Percentiles rank a stretch among this genome's conserved stretches.
Conservation (phyloP, 108 stramenopile genomes). For the Aurantiochytrium sp. region DNA sequence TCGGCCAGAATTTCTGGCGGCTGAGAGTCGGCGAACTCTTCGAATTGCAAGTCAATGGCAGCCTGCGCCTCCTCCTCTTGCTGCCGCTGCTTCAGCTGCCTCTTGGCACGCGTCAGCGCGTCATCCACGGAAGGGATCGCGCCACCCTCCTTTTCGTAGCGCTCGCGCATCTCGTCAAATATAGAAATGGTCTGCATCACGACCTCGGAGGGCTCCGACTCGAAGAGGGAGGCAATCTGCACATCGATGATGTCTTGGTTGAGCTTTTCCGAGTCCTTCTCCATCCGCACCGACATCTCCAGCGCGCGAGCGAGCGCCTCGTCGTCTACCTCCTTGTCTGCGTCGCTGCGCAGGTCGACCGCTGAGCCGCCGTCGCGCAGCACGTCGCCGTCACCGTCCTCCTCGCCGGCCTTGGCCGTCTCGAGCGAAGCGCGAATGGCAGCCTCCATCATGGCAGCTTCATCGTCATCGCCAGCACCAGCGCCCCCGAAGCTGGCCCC, state of each 20-base stretch:
- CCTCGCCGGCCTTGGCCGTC: not conserved
- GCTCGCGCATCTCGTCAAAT: not conserved
- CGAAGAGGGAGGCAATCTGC: not conserved
- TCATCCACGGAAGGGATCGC: not conserved
- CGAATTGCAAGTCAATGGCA: not conserved
- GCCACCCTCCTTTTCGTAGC: not conserved
- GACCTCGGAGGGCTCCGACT: not conserved
- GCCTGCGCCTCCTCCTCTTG: not conserved
- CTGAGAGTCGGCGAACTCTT: not conserved
- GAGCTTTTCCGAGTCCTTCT: not conserved
- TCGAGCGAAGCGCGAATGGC: not conserved
- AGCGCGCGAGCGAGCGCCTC: not conserved
- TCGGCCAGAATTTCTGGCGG: not conserved
- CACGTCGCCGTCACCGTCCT: too few species aligned
- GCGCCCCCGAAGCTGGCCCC: too few species aligned
- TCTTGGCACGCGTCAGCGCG: not conserved
- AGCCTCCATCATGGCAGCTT: not conserved
- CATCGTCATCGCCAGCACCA: not conserved
- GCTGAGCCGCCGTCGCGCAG: too few species aligned
- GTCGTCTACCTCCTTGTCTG: not conserved
- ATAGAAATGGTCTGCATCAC: conserved; percentile 7
- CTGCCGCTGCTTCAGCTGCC: not conserved
- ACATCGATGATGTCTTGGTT: not conserved
- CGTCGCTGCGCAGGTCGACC: not conserved
- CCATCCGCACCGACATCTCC: not conserved